These are phyloP conservation scores for Exophiala sideris DNA, from an alignment of 2,329 filamentous ascomycete species.

Conservation along the genomic window DNA sequence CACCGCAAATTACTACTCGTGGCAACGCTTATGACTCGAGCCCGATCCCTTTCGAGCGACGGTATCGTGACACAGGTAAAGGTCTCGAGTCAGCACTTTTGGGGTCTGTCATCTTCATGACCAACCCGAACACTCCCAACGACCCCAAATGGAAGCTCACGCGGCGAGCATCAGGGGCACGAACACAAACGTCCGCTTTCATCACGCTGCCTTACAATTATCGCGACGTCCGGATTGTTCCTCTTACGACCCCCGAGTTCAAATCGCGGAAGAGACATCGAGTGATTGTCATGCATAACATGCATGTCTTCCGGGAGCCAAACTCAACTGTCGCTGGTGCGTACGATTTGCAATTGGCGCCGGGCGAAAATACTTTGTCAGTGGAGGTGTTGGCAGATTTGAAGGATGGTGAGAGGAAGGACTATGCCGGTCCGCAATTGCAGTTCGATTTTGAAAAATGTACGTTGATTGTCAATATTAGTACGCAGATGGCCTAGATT, in stretches of 20 bases:
- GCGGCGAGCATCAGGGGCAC: constrained; percentile 62
- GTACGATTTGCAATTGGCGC: constrained; percentile 69
- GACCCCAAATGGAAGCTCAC: constrained; percentile 61
- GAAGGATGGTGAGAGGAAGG: constrained; percentile 52
- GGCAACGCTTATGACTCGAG: constrained; percentile 28
- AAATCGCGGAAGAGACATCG: constrained; percentile 18
- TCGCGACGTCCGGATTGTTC: constrained; percentile 64
- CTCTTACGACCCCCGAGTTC: constrained; percentile 17
- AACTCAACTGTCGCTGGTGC: constrained; percentile 56
- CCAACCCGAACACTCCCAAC: constrained; percentile 60
- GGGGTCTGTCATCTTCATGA: constrained; percentile 61
- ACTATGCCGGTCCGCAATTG: constrained; percentile 52
- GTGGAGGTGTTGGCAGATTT: constrained; percentile 73
- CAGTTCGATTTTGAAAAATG: constrained; percentile 71
- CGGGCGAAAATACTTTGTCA: constrained; percentile 74
- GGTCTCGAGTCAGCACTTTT: constrained; percentile 63
- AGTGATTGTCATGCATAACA: constrained; percentile 24
- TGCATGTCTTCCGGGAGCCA: constrained; percentile 14
- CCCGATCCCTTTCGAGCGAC: constrained; percentile 41
- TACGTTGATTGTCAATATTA: constrained; percentile 18
- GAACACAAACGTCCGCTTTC: constrained; percentile 69
- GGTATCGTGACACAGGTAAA: constrained; percentile 45
- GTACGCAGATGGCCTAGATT: constrained; percentile 1
- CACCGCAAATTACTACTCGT: constrained; percentile 27
- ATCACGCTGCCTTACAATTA: constrained; percentile 64